phyloP scores from a whole-genome alignment of 352 stramenopile species.

The Phytophthora ramorum region DNA sequence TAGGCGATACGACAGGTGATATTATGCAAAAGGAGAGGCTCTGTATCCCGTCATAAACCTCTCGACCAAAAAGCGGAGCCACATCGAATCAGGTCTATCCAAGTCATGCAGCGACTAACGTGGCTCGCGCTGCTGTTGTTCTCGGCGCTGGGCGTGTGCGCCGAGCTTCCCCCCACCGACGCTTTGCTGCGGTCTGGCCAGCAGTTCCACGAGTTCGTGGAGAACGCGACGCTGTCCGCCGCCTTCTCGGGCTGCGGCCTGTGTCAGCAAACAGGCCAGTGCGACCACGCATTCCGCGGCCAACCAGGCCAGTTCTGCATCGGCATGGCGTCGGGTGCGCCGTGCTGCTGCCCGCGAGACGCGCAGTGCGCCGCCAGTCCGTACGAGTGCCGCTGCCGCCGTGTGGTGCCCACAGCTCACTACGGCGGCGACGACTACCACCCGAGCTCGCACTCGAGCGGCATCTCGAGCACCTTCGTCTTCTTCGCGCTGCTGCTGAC shows the following conservation, averaged over 20 bases:
- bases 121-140: constrained; percentile 24
- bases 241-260: constrained; percentile 63
- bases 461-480: constrained; percentile 41
- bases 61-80: background rate
- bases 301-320: constrained; percentile 70
- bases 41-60: background rate
- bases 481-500: constrained; percentile 54
- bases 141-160: constrained; percentile 8
- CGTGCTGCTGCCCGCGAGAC: constrained; percentile 68
- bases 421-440: constrained; percentile 37
- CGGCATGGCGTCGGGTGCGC: constrained; percentile 52
- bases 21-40: background rate
- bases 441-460: constrained; percentile 38
- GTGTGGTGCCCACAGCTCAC: constrained; percentile 21
- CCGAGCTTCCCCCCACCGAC: background rate
- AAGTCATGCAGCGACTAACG: constrained; percentile 3
- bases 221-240: constrained; percentile 52
- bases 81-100: background rate
- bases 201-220: constrained; percentile 34
- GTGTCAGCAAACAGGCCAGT: constrained; percentile 67
- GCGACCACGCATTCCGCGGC: constrained; percentile 69
- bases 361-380: constrained; percentile 62
- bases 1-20: background rate
- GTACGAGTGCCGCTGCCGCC: constrained; percentile 71
- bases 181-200: constrained; percentile 16